Percentiles rank a stretch among this genome's conserved stretches.
Conservation (phyloP, 345 rosid genomes). For the Eucalyptus erythrocorys region DNA sequence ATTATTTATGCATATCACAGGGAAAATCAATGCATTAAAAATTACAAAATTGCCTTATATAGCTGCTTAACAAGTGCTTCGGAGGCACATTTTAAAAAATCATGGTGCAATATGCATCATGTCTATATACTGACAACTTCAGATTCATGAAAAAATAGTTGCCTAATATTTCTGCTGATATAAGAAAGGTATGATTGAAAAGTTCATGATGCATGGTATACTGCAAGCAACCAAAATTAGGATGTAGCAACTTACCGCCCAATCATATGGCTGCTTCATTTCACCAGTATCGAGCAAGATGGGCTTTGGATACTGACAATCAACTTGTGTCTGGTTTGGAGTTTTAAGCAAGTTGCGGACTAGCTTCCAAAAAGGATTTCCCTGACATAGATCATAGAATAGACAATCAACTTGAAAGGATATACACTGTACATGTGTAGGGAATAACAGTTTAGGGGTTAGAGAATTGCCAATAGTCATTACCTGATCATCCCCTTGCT, state of each 20-base stretch:
- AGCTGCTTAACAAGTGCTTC: background rate
- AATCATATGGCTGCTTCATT: constrained; percentile 87
- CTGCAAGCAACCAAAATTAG: background rate
- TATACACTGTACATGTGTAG: background rate
- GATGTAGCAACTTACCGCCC: constrained; percentile 62
- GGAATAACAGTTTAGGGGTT: background rate
- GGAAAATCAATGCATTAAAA: background rate
- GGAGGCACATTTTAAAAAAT: background rate
- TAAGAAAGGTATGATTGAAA: background rate
- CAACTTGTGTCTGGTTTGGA: constrained; percentile 55
- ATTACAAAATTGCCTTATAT: background rate
- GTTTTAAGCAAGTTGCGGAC: constrained; percentile 67
- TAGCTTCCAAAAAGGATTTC: constrained; percentile 90
- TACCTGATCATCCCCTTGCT: constrained; percentile 92
- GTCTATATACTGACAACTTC: background rate
- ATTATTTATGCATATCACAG: background rate
- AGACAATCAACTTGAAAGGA: background rate
- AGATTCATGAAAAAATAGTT: background rate
- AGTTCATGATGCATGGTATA: background rate
- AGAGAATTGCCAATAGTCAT: background rate
- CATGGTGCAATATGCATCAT: background rate
- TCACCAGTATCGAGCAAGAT: constrained; percentile 96
- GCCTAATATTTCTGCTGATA: background rate
- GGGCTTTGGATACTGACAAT: constrained; percentile 94
- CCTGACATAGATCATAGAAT: constrained; percentile 24